These are phyloP conservation scores for Cryphonectria nitschkei DNA, from an alignment of 2,329 filamentous ascomycete genomes.

Conservation along the genomic window DNA sequence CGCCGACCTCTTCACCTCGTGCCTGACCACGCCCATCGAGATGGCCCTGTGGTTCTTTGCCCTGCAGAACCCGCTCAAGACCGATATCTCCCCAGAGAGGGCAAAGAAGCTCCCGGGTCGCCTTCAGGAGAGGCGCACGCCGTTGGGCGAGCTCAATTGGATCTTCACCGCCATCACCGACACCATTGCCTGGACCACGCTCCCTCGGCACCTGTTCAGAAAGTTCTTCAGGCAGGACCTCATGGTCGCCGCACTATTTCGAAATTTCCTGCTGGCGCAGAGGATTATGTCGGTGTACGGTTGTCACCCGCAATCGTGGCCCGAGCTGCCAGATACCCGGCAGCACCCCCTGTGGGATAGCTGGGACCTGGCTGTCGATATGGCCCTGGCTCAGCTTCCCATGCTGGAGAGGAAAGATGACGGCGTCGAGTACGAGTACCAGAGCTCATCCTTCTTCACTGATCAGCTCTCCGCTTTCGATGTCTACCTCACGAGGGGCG, in stretches of 20 bases:
- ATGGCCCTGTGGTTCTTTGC: constrained; percentile 98
- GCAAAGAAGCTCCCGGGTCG: constrained; percentile 89
- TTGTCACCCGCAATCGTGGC: constrained; percentile 91
- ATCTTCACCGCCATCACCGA: constrained; percentile 99
- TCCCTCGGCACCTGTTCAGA: constrained; percentile 88
- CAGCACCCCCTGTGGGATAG: constrained; percentile 95
- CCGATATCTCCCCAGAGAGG: constrained; percentile 74
- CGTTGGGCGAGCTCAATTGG: constrained; percentile 96
- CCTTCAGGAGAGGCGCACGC: constrained; percentile 89
- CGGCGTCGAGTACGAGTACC: constrained; percentile 83
- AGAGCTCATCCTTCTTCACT: constrained; percentile 93
- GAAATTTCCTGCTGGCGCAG: constrained; percentile 93
- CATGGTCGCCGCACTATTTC: constrained; percentile 97
- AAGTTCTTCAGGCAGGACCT: constrained; percentile 97
- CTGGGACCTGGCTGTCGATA: constrained; percentile 96
- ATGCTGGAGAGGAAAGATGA: constrained; percentile 80
- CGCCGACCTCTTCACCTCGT: constrained; percentile 94
- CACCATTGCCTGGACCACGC: constrained; percentile 96
- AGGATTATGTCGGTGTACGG: constrained; percentile 96
- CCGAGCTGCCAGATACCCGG: constrained; percentile 90
- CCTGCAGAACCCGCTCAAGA: constrained; percentile 79
- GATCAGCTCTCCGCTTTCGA: constrained; percentile 98
- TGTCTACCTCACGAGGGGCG: constrained; percentile 83
- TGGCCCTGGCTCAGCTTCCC: constrained; percentile 88
- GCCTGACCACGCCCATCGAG: constrained; percentile 94